These are phyloP conservation scores for Trichomonascus vanleenenianus DNA, from an alignment of 805 yeast genomes.

Conservation along the genomic window DNA sequence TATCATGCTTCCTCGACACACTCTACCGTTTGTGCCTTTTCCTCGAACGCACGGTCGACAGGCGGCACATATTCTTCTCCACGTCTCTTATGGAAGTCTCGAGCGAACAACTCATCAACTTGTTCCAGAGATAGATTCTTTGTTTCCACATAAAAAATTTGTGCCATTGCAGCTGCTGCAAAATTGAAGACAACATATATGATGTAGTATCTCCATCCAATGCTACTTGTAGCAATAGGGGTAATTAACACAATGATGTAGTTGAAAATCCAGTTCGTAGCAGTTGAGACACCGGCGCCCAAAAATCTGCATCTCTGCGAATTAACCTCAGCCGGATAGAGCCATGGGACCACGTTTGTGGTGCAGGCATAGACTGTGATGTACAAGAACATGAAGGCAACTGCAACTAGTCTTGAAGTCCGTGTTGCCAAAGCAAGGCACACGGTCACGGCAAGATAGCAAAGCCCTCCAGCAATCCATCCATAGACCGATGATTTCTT, in stretches of 20 bases:
- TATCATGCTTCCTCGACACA: too few species aligned
- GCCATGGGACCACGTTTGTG: slow-evolving; percentile 55
- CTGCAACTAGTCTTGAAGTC: slow-evolving; percentile 7
- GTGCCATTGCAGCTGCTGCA: slow-evolving; percentile 49
- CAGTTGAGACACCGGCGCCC: slow-evolving; percentile 53
- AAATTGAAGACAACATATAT: slow-evolving; percentile 48
- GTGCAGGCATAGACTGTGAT: slow-evolving; percentile 41
- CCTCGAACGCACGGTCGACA: too few species aligned
- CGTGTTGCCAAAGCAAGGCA: slow-evolving; percentile 10
- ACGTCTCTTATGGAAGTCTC: not conserved
- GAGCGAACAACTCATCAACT: slow-evolving; percentile 47
- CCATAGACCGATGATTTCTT: slow-evolving; percentile 1
- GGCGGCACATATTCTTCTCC: too few species aligned
- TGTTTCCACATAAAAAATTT: slow-evolving; percentile 65
- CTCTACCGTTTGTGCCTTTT: too few species aligned
- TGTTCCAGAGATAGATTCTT: slow-evolving; percentile 66
- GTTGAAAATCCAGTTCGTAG: slow-evolving; percentile 56
- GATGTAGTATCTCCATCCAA: slow-evolving; percentile 39
- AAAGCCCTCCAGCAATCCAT: slow-evolving; percentile 5
- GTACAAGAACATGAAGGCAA: slow-evolving; percentile 13
- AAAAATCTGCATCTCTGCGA: slow-evolving; percentile 53
- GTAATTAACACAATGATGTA: slow-evolving; percentile 45
- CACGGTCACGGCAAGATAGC: slow-evolving; percentile 7
- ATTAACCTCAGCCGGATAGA: slow-evolving; percentile 57
- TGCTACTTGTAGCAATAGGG: slow-evolving; percentile 34